Base-by-base conservation (phyloP, 495 filamentous ascomycete species). In the Trichodelitschia bisporula region DNA sequence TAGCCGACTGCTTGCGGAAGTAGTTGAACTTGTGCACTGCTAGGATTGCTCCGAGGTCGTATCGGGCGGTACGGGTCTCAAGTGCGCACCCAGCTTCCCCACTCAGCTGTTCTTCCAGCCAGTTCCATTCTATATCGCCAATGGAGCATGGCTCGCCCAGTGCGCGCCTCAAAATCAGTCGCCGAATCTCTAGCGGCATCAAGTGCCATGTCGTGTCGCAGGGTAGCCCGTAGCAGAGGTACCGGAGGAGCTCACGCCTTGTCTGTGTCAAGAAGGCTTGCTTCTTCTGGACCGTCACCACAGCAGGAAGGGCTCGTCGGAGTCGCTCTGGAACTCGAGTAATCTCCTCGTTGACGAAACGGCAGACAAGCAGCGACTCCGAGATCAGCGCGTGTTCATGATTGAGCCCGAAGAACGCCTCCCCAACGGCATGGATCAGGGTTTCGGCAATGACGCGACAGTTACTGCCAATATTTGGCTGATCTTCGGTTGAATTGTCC, bases 391-490 rank as follows among this genome's bases (percentile, higher is more conserved):
- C 56, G 35, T 66, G 52, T 26, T 60, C 53, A 36, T 66, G 60
- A 8, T 53, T 51, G 31, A 65, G 51, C 12, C 49, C 49, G 43
- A 64, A 46, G 14, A 55, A 44, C 4, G 53, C 46, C 39, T 67
- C 58, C 0, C 51, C 52, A 27, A 59, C 57, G 10, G 59, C 56
- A 32, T 66, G 64, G 1, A 66, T 35, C n/a, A 69, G 34, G 13
- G 56, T 57, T 39, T 69, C 63, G 0, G 63, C 63, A 31, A 66
- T 59, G 14, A 57, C 45, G 18, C 48, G 49, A 32, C 54, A 58
- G 33, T 59, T 61, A 13, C 50, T 50, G 19, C 45, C 51, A 18
- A 61, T 45, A 36, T 60, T 57, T 20, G 57, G 42, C 9, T 45
- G 40, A 24, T 50, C 36, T 26, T 54, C 42, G 18, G 50, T 32